A percentile compares a stretch with the other conserved stretches of the same genome.
phyloP scores from a whole-genome alignment of 805 yeast genomes.

The Geotrichum ghanense region DNA sequence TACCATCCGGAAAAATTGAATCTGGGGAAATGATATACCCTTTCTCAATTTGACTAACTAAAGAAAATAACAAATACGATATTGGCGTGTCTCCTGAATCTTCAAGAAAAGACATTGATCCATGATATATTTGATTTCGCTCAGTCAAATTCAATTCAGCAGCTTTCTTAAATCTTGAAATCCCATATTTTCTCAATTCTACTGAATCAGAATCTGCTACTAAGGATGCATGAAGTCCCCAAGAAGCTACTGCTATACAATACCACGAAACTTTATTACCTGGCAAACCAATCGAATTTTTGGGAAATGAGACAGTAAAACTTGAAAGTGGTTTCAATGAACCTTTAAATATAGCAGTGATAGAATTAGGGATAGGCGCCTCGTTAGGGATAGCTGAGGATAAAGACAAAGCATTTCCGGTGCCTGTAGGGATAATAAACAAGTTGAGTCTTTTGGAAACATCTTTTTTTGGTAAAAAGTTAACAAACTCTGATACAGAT shows the following conservation, averaged over 20 bases:
- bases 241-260: constrained; percentile 52
- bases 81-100: constrained; percentile 29
- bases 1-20: constrained; percentile 31
- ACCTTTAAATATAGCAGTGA: constrained; percentile 20
- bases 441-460: constrained; percentile 17
- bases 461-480: constrained; percentile 27
- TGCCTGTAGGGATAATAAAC: constrained; percentile 57
- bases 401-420: constrained; percentile 72
- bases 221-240: constrained; percentile 80
- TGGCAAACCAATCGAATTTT: constrained; percentile 13
- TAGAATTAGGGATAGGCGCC: constrained; percentile 27
- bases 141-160: constrained; percentile 41
- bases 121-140: constrained; percentile 41
- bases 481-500: constrained; percentile 64
- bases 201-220: constrained; percentile 72
- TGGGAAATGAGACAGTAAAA: constrained; percentile 35
- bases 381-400: constrained; percentile 25
- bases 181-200: constrained; percentile 52
- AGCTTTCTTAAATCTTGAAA: constrained; percentile 58
- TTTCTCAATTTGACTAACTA: constrained; percentile 46
- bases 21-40: constrained; percentile 52
- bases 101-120: constrained; percentile 21
- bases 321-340: constrained; percentile 30
- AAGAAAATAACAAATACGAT: constrained; percentile 50
- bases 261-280: constrained; percentile 25